A percentile compares a stretch with the other conserved stretches of the same genome.
Evolutionary conservation across 2,329 filamentous ascomycete species (phyloP).

Genomic region (Endoconidiophora polonica): DNA sequence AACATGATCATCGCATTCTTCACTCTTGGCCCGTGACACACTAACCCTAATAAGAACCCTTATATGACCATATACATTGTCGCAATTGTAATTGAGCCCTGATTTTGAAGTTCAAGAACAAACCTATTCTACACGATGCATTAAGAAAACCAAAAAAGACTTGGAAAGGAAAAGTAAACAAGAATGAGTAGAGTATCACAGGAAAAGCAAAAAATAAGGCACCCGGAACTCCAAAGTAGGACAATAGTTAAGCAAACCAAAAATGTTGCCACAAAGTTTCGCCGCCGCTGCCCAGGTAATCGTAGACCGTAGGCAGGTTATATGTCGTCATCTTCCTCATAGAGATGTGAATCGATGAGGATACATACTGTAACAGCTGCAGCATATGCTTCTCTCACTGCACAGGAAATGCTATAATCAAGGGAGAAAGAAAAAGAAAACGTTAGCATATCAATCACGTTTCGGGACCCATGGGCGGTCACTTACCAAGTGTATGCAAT

Average conservation of each 20-base stretch:
- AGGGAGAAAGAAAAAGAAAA: constrained; percentile 1
- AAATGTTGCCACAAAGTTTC: background rate
- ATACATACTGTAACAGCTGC: constrained; percentile 58
- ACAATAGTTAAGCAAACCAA: background rate
- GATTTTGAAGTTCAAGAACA: background rate
- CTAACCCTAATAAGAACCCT: background rate
- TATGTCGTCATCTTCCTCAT: constrained; percentile 10
- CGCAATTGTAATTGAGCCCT: background rate
- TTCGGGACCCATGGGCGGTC: background rate
- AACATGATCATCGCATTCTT: too few species aligned
- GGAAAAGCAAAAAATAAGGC: background rate
- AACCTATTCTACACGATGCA: background rate
- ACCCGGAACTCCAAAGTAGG: background rate
- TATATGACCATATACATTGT: background rate
- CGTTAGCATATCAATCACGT: constrained; percentile 1
- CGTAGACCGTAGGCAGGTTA: background rate
- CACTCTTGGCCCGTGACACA: too few species aligned
- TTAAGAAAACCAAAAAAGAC: background rate
- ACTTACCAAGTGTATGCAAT: constrained; percentile 49
- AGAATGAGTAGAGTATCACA: background rate
- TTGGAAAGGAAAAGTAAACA: background rate
- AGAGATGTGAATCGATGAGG: constrained; percentile 35
- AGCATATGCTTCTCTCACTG: constrained; percentile 59
- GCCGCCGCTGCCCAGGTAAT: background rate
- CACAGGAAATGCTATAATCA: constrained; percentile 46